A percentile compares a stretch with the other conserved stretches of the same genome.
phyloP scores from a whole-genome alignment of 345 rosid genomes.

The Populus tremula region DNA sequence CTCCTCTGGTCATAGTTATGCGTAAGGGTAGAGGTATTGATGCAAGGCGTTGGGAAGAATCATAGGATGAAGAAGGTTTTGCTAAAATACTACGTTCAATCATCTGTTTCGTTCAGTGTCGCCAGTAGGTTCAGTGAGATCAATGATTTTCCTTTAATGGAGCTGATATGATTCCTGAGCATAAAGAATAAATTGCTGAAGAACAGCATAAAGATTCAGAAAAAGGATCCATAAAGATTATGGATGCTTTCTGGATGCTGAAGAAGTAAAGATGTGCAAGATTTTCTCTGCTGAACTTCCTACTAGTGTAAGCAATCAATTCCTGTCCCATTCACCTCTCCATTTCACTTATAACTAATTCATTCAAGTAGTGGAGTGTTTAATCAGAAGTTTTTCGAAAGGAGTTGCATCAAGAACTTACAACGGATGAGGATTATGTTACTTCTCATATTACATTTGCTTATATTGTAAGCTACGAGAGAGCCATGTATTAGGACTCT shows the following conservation, averaged over 20 bases:
- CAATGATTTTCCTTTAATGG: neutral
- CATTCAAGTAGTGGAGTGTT: neutral
- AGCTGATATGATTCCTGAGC: slow-evolving; percentile 36
- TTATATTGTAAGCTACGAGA: neutral
- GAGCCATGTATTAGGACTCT: neutral
- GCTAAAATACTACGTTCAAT: slow-evolving; percentile 66
- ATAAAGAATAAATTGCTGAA: slow-evolving; percentile 53
- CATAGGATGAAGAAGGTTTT: slow-evolving; percentile 76
- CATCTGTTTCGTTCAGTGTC: slow-evolving; percentile 68
- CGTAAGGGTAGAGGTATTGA: slow-evolving; percentile 66
- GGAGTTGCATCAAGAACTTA: neutral
- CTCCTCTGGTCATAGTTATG: slow-evolving; percentile 68
- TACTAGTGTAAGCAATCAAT: slow-evolving; percentile 42
- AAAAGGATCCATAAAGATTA: slow-evolving; percentile 42
- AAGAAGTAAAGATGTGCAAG: slow-evolving; percentile 49
- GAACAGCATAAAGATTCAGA: slow-evolving; percentile 49
- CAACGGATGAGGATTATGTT: neutral
- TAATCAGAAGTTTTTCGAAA: neutral
- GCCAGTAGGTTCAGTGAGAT: slow-evolving; percentile 55
- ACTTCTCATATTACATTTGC: neutral
- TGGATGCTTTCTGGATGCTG: slow-evolving; percentile 30
- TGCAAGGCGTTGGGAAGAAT: slow-evolving; percentile 74
- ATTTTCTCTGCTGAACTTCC: slow-evolving; percentile 60
- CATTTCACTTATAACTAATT: neutral
- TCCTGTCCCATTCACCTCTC: neutral